phyloP scores from a whole-genome alignment of 2,329 filamentous ascomycete species.

The Trichoderma endophyticum region DNA sequence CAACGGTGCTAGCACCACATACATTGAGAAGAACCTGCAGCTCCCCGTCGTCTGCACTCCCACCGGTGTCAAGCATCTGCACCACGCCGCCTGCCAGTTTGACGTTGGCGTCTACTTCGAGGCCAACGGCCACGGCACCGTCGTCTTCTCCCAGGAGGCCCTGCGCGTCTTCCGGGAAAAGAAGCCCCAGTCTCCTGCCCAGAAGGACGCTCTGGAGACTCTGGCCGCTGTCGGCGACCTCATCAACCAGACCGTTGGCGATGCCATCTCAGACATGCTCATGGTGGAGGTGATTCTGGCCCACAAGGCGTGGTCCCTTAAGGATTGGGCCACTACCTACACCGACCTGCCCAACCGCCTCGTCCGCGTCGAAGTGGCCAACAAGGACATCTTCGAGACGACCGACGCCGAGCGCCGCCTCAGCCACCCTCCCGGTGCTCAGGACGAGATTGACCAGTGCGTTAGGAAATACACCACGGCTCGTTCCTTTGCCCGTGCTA shows the following conservation, averaged over 20 bases:
- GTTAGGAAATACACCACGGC: conserved; percentile 90
- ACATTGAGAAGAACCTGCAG: conserved; percentile 82
- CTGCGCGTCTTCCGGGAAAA: conserved; percentile 73
- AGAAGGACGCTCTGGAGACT: conserved; percentile 83
- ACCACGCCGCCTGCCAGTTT: conserved; percentile 92
- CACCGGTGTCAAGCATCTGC: conserved; percentile 95
- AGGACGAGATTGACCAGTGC: conserved; percentile 80
- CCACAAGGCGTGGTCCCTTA: conserved; percentile 86
- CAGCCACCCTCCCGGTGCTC: conserved; percentile 72
- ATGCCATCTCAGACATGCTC: conserved; percentile 92
- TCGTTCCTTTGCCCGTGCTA: conserved; percentile 85
- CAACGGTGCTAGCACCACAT: conserved; percentile 90
- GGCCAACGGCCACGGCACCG: conserved; percentile 95
- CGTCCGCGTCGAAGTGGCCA: conserved; percentile 83
- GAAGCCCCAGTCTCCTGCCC: conserved; percentile 84
- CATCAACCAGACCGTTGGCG: conserved; percentile 97
- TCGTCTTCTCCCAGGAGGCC: conserved; percentile 86
- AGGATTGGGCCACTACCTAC: conserved; percentile 92
- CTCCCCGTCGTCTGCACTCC: conserved; percentile 90
- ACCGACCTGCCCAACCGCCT: conserved; percentile 91
- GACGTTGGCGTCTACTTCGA: conserved; percentile 98
- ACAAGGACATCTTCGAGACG: conserved; percentile 86
- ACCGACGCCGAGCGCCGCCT: conserved; percentile 90
- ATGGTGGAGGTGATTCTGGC: conserved; percentile 94
- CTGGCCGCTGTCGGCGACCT: conserved; percentile 81